A percentile compares a stretch with the other conserved stretches of the same genome.
These are phyloP conservation scores for Kwoniella sp. DNA, from an alignment of 768 basidiomycete genomes.

Conservation along the genomic window DNA sequence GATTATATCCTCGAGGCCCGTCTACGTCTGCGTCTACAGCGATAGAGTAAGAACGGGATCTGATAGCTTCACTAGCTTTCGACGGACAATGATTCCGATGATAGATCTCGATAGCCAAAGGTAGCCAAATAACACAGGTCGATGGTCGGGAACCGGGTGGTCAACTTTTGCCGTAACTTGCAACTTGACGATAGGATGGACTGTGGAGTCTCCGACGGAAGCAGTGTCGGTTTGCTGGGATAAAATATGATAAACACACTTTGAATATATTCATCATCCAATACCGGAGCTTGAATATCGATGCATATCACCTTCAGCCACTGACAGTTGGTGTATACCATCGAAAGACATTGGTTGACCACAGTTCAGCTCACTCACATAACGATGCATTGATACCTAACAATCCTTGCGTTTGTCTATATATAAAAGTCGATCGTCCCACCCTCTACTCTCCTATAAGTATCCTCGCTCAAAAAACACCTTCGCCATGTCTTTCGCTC, in stretches of 20 bases:
- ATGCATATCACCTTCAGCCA: not conserved
- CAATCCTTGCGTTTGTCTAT: too few relatives aligned
- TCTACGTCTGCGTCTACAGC: too few relatives aligned
- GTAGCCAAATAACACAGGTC: too few relatives aligned
- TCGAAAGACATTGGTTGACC: not conserved
- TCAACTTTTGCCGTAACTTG: constrained; percentile 14
- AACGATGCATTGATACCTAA: too few relatives aligned
- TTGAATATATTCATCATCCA: constrained; percentile 1
- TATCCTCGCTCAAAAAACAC: not conserved
- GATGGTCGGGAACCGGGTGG: constrained; percentile 9
- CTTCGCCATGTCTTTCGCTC: constrained; percentile 33
- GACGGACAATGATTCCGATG: too few relatives aligned
- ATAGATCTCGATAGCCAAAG: not conserved
- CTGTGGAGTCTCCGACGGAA: not conserved
- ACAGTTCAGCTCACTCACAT: too few relatives aligned
- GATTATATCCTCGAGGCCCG: too few relatives aligned
- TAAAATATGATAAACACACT: constrained; percentile 15
- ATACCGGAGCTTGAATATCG: not conserved
- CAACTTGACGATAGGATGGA: too few relatives aligned
- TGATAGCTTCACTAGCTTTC: too few relatives aligned
- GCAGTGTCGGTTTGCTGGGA: not conserved
- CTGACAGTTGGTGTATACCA: not conserved
- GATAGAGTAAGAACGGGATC: too few relatives aligned
- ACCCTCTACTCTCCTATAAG: too few relatives aligned
- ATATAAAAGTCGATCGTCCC: too few relatives aligned